Evolutionary conservation across 1,284 basidiomycete genomes (phyloP), one percentile per base, ranked within the genome.

Genomic region (Hymenochaete sp.): DNA sequence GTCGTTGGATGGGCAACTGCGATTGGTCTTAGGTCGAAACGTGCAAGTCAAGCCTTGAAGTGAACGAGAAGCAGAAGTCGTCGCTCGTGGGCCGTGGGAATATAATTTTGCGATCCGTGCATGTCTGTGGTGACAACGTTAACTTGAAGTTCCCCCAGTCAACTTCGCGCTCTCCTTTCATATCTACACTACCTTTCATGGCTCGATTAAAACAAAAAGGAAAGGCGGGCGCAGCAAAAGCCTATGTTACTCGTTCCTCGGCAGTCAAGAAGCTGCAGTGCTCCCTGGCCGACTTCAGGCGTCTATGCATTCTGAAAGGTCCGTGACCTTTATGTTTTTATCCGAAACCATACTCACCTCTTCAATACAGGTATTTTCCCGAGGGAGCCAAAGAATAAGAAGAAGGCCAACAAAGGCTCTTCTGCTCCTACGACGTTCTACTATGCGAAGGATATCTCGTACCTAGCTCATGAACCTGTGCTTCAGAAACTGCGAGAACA

Each of bases 301-400:
- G 96, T 48, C 71, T 99, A 42, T 99, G 96, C 66, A 99, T 99
- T 56, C 71, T 99, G 56, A 99, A 99, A 73, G 96, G 93, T 89
- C 55, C 48, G 69, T 39, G n/a, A 27, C 21, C 45, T 44, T 16
- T 35, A 40, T 39, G 27, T 25, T 16, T 39, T 24, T 19, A 39
- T 47, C 28, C 48, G 44, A 42, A 51, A 27, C 25, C 41, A 22
- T 22, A 18, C 21, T 14, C 4, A 37, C 22, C 21, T 19, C 8
- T 6, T 6, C 21, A 35, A 8, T n/a, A 25, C 50, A 95, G 92
- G 96, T 22, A 97, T 99, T 61, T 98, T 95, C 65, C 96, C 96
- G 52, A 86, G 95, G 42, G 95, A 98, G 63, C 96, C 96, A 14
- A 78, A 82, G 42, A 85, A 81, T 67, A 79, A 81, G 61, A 98